A percentile compares a stretch with the other conserved stretches of the same genome.
phyloP scores from a whole-genome alignment of 2,329 filamentous ascomycete species.

The Dactylellina haptotyla region DNA sequence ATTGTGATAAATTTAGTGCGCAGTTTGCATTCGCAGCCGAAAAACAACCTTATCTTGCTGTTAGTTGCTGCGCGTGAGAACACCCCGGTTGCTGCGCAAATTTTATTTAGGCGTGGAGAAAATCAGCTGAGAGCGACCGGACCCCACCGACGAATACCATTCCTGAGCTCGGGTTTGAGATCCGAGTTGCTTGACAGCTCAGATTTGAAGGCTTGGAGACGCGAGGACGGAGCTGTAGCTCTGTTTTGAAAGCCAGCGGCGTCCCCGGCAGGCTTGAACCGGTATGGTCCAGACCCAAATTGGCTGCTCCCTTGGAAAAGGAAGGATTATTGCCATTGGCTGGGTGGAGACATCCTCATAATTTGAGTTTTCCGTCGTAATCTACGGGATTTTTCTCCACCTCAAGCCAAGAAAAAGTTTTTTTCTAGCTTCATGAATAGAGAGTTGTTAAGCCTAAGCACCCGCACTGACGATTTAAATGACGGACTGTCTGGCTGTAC shows the following conservation, averaged over 20 bases:
- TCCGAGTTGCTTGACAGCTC: conserved; percentile 7
- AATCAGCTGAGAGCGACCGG: conserved; percentile 17
- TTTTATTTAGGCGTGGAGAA: background rate
- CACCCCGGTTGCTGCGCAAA: conserved; percentile 2
- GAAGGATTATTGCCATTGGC: conserved; percentile 24
- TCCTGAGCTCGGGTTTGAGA: background rate
- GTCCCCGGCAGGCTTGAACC: conserved; percentile 9
- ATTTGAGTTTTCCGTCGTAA: conserved; percentile 6
- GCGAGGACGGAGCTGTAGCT: conserved; percentile 25
- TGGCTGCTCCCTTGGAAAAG: conserved; percentile 2
- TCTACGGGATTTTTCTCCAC: conserved; percentile 8
- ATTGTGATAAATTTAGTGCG: background rate
- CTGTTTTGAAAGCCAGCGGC: conserved; percentile 5
- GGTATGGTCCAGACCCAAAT: conserved; percentile 19
- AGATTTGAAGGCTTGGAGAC: conserved; percentile 5
- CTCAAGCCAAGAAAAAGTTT: background rate
- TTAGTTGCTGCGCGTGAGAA: conserved; percentile 1
- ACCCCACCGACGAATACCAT: conserved; percentile 2
- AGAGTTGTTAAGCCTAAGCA: background rate
- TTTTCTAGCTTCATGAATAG: background rate
- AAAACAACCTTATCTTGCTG: background rate
- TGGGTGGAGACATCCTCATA: background rate
- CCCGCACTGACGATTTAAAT: too few species aligned
- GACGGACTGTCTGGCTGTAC: too few species aligned
- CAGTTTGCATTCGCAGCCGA: conserved; percentile 4